phyloP scores from a whole-genome alignment of 331 rosid species.

The Acacia concinna region DNA sequence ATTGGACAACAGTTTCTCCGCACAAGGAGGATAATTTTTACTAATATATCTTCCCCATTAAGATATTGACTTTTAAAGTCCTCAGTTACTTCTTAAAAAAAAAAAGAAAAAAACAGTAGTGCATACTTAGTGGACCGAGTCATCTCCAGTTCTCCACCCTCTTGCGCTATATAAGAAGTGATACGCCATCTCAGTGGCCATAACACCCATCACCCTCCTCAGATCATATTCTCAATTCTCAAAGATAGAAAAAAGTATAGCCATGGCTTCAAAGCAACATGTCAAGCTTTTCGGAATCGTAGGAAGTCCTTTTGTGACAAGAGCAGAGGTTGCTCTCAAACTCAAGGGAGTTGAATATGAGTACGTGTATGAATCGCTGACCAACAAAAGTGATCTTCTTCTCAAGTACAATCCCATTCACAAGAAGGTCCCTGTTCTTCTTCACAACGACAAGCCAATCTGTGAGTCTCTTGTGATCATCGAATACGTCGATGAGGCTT shows the following conservation, averaged over 20 bases:
- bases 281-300: background rate
- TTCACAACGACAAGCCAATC: slow-evolving; percentile 4
- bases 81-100: too few species aligned
- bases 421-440: slow-evolving; percentile 23
- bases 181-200: background rate
- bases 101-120: too few species aligned
- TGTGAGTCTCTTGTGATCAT: slow-evolving; percentile 17
- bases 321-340: slow-evolving; percentile 27
- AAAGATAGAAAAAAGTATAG: too few species aligned
- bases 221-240: too few species aligned
- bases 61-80: background rate
- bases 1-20: too few species aligned
- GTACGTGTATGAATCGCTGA: background rate
- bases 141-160: background rate
- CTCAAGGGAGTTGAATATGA: slow-evolving; percentile 23
- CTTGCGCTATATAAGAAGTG: background rate
- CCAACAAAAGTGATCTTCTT: background rate
- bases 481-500: slow-evolving; percentile 26
- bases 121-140: background rate
- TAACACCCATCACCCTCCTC: too few species aligned
- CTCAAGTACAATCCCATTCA: slow-evolving; percentile 18
- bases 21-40: too few species aligned
- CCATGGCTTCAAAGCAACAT: background rate
- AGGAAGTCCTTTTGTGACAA: background rate
- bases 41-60: background rate